Evolutionary conservation across 2,329 filamentous ascomycete genomes (phyloP), one percentile per base, ranked within the genome.

Genomic region (Epichloe amarillans): DNA sequence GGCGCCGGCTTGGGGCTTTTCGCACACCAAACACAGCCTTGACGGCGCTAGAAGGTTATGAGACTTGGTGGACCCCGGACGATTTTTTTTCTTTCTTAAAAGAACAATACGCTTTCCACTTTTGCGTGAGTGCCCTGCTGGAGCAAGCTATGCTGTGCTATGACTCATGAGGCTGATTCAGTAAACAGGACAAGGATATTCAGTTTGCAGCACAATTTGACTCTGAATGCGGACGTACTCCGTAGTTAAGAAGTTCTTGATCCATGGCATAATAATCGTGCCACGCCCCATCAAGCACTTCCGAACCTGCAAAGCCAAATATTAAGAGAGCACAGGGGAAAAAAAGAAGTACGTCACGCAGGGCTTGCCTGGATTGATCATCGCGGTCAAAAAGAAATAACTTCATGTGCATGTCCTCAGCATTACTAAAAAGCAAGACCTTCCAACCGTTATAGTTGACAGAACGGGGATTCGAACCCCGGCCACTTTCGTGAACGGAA

Each of bases 401-500:
- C 3, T 4, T 30, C 26, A 1, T 30, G 8, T 30, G 8, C 26
- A 30, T 30, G 1, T 30, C 26, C 26, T 11, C 2, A 4, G 6
- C 7, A 35, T 1, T 54, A 17, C n/a, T 38, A 19, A 50, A 46
- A 50, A 35, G n/a, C n/a, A n/a, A n/a, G n/a, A n/a, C n/a, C n/a
- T n/a, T n/a, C n/a, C n/a, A n/a, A n/a, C n/a, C n/a, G n/a, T n/a
- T n/a, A n/a, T n/a, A n/a, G n/a, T n/a, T n/a, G n/a, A 57, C 55
- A 57, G 55, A 55, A 52, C 53, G 54, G 56, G 56, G 56, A 58
- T 57, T 58, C 56, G 56, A 58, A 58, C 56, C 56, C 56, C 54
- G 53, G 56, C 56, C 56, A 58, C 56, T 58, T 57, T 56, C 56
- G 56, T 58, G 56, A 58, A 55, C 54, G 56, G 56, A 57, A 57